These are phyloP conservation scores for Odontarrhena argentea DNA, from an alignment of 345 rosid genomes.

Conservation along the genomic window DNA sequence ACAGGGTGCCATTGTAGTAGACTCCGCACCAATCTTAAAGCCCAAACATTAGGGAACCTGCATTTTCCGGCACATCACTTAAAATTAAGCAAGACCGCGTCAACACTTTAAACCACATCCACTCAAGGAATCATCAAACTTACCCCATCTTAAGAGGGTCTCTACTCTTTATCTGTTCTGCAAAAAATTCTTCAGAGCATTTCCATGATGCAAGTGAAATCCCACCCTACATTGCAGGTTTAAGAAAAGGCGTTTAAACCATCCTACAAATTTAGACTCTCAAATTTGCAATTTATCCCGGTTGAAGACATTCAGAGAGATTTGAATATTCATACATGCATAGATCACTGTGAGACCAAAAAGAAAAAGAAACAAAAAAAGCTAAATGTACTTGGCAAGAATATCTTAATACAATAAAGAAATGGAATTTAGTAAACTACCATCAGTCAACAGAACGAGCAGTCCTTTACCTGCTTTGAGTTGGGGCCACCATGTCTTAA, in stretches of 20 bases:
- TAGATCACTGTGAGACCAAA: constrained; percentile 23
- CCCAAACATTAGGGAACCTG: constrained; percentile 86
- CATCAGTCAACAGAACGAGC: neutral
- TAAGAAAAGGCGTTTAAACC: neutral
- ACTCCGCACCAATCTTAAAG: constrained; percentile 80
- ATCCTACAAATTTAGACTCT: constrained; percentile 1
- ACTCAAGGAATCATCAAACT: constrained; percentile 27
- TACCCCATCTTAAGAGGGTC: constrained; percentile 90
- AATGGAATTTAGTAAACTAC: neutral
- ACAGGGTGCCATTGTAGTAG: constrained; percentile 86
- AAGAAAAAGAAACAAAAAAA: neutral
- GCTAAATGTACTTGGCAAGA: constrained; percentile 1
- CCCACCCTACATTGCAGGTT: constrained; percentile 52
- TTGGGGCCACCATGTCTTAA: constrained; percentile 51
- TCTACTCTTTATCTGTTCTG: constrained; percentile 76
- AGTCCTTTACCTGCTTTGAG: constrained; percentile 39
- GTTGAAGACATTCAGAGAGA: neutral
- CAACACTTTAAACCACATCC: constrained; percentile 8
- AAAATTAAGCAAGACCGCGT: neutral
- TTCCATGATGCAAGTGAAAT: constrained; percentile 90
- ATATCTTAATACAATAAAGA: constrained; percentile 12
- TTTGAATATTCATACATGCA: neutral
- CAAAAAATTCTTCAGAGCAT: constrained; percentile 89
- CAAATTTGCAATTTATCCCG: no score
- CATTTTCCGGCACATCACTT: constrained; percentile 26